These are phyloP conservation scores for Fusarium vanettenii DNA, from an alignment of 2,329 filamentous ascomycete species.

Conservation along the genomic window DNA sequence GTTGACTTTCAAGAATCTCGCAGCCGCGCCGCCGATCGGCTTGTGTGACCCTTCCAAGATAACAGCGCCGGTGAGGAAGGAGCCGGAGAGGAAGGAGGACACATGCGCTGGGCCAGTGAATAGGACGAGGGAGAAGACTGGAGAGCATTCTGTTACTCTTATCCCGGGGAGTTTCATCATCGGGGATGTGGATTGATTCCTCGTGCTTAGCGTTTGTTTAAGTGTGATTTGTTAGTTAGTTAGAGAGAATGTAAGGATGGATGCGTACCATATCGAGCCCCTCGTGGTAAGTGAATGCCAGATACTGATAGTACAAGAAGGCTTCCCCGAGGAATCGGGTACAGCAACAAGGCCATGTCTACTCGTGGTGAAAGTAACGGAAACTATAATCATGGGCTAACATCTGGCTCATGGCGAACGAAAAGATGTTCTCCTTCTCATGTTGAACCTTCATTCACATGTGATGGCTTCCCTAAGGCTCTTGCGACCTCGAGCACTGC, in stretches of 20 bases:
- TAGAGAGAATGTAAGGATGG: neutral
- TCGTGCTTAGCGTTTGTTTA: neutral
- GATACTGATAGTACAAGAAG: neutral
- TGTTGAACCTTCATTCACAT: neutral
- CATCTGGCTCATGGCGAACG: neutral
- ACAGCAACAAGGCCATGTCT: neutral
- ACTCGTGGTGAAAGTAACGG: neutral
- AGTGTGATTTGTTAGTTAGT: neutral
- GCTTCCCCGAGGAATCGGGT: neutral
- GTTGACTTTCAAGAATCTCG: slow-evolving; percentile 46
- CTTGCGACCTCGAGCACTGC: neutral
- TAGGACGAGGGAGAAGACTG: neutral
- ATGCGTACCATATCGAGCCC: neutral
- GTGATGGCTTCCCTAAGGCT: neutral
- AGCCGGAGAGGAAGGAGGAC: neutral
- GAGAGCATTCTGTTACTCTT: neutral
- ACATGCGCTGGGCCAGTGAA: neutral
- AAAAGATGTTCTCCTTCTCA: neutral
- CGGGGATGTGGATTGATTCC: neutral
- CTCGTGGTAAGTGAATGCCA: neutral
- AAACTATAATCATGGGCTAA: neutral
- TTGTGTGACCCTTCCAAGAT: slow-evolving; percentile 1
- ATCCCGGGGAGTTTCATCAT: neutral
- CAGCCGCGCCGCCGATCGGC: slow-evolving; percentile 21
- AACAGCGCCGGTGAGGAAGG: neutral